These are phyloP conservation scores for Ophiosphaerella narmari DNA, from an alignment of 2,329 filamentous ascomycete species.

Conservation along the genomic window DNA sequence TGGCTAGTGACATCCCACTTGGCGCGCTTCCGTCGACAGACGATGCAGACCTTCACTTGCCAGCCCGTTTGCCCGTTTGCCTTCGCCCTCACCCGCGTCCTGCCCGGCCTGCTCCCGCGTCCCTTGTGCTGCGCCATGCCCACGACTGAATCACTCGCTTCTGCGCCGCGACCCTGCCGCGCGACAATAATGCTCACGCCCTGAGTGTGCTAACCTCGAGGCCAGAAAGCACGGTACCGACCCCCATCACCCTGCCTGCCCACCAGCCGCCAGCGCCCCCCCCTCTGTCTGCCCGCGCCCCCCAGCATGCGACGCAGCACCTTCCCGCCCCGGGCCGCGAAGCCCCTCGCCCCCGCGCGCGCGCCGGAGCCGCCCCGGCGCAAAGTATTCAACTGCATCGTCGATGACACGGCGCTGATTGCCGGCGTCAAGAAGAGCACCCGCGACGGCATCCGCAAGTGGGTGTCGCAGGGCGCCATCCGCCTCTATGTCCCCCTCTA, in stretches of 20 bases:
- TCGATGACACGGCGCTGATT: conserved; percentile 57
- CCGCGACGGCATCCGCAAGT: conserved; percentile 57
- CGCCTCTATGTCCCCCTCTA: conserved; percentile 57
- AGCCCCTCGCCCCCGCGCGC: conserved; percentile 31
- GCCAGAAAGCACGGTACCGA: conserved; percentile 2
- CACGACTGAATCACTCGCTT: conserved; percentile 23
- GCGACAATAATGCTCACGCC: conserved; percentile 31
- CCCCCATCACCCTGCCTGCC: conserved; percentile 2
- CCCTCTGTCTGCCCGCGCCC: conserved; percentile 3
- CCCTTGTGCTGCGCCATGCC: conserved; percentile 23
- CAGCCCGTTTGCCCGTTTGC: conserved; percentile 9
- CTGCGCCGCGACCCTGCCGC: conserved; percentile 26
- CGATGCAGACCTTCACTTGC: conserved; percentile 16
- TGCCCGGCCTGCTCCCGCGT: no score
- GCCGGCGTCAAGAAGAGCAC: conserved; percentile 58
- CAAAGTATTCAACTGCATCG: conserved; percentile 60
- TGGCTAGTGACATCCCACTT: conserved; percentile 21
- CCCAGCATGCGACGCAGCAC: conserved; percentile 39
- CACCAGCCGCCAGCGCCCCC: conserved; percentile 9
- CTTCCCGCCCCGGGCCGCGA: conserved; percentile 32
- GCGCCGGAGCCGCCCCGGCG: conserved; percentile 41
- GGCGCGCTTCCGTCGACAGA: conserved; percentile 15
- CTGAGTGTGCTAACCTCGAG: conserved; percentile 21
- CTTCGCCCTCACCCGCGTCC: conserved; percentile 14
- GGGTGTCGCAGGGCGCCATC: conserved; percentile 55